Conservation (phyloP, 2,329 filamentous ascomycete species). For the Tolypocladium pustulatum region DNA sequence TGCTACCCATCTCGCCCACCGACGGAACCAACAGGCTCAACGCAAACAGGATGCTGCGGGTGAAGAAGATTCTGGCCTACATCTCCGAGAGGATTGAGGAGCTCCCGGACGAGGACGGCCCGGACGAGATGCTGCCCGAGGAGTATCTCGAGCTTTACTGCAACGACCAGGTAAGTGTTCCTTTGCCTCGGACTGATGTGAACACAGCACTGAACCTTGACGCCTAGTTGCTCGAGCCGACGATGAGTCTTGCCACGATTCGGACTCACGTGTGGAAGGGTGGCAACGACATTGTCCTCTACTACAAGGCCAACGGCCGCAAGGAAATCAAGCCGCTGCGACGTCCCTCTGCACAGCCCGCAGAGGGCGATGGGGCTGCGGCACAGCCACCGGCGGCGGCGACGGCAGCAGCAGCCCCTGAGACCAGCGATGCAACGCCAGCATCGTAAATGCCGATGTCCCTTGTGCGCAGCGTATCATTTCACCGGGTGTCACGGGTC, state of each 20-base stretch:
- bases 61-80: conserved; percentile 89
- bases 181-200: background rate
- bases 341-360: conserved; percentile 10
- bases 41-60: conserved; percentile 90
- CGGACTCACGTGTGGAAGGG: conserved; percentile 90
- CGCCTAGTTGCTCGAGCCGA: conserved; percentile 54
- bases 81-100: conserved; percentile 85
- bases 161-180: conserved; percentile 65
- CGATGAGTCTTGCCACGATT: conserved; percentile 90
- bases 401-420: conserved; percentile 8
- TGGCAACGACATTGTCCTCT: conserved; percentile 81
- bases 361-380: conserved; percentile 10
- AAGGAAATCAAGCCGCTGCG: conserved; percentile 39
- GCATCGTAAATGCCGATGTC: background rate
- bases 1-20: conserved; percentile 63
- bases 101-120: conserved; percentile 46
- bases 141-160: conserved; percentile 94
- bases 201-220: background rate
- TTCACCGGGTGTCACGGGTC: background rate
- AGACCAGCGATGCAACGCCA: conserved; percentile 4
- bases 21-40: conserved; percentile 88
- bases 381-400: conserved; percentile 7
- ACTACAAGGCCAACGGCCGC: conserved; percentile 87
- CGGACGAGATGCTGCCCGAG: conserved; percentile 61
- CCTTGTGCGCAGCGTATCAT: background rate